phyloP scores from a whole-genome alignment of 805 yeast species.

The Kurtzmaniella fragi region DNA sequence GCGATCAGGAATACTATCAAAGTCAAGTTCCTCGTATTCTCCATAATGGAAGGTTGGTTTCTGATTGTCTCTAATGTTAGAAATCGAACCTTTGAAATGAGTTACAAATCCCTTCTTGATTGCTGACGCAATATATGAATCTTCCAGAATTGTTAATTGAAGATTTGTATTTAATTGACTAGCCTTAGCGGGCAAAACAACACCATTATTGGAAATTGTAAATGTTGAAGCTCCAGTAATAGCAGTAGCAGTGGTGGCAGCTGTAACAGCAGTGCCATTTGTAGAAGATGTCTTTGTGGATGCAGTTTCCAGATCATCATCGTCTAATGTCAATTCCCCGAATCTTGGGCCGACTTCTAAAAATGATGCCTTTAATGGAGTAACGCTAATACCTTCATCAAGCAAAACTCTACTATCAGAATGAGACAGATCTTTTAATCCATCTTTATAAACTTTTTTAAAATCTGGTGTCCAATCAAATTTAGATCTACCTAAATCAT shows the following conservation, averaged over 20 bases:
- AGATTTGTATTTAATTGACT: conserved; percentile 11
- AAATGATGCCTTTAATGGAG: conserved; percentile 64
- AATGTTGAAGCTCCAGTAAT: too few species aligned
- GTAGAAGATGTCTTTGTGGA: too few species aligned
- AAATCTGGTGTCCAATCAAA: conserved; percentile 87
- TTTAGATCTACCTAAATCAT: conserved; percentile 31
- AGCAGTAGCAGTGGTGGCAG: too few species aligned
- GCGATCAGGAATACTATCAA: conserved; percentile 45
- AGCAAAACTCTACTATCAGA: conserved; percentile 70
- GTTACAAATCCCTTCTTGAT: conserved; percentile 30
- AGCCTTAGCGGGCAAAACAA: conserved; percentile 1
- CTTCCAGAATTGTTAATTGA: conserved; percentile 33
- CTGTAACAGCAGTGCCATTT: not conserved
- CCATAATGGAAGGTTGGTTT: conserved; percentile 59
- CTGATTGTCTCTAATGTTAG: conserved; percentile 19
- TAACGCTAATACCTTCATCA: conserved; percentile 53
- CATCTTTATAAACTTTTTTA: conserved; percentile 54
- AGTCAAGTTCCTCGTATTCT: conserved; percentile 84
- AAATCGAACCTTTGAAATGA: conserved; percentile 13
- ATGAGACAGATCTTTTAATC: conserved; percentile 34
- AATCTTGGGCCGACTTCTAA: conserved; percentile 43
- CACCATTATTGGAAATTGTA: not conserved
- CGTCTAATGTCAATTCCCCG: conserved; percentile 54
- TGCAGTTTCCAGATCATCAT: conserved; percentile 6
- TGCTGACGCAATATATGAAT: conserved; percentile 40